A percentile compares a stretch with the other conserved stretches of the same genome.
Conservation (phyloP, 2,329 filamentous ascomycete species). For the Neofusicoccum ribis region DNA sequence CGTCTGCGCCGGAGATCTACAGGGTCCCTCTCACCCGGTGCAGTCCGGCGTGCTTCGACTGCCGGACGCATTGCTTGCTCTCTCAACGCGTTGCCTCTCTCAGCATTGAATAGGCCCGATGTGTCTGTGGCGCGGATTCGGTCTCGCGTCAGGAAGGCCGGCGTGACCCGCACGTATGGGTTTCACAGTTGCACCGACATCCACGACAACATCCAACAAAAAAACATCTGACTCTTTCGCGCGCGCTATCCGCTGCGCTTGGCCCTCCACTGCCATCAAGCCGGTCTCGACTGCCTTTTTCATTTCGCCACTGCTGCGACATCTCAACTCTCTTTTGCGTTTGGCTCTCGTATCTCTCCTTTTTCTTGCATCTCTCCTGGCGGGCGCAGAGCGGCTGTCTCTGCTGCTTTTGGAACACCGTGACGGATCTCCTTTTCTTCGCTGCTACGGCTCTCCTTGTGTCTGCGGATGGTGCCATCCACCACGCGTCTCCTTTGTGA, state of each 20-base stretch:
- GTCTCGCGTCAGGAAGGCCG: background rate
- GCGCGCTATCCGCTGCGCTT: background rate
- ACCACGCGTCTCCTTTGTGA: background rate
- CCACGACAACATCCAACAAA: background rate
- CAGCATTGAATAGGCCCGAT: conserved; percentile 6
- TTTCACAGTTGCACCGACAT: background rate
- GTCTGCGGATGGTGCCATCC: background rate
- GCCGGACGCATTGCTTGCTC: background rate
- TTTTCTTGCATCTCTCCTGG: background rate
- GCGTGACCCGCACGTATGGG: background rate
- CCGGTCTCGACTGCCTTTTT: background rate
- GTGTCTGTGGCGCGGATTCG: background rate
- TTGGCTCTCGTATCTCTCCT: background rate
- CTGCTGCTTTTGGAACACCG: background rate
- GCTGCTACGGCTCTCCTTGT: background rate
- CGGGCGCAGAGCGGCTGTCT: too few relatives aligned
- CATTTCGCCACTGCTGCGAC: background rate
- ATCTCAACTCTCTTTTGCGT: background rate
- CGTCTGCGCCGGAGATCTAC: background rate
- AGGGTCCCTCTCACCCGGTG: background rate
- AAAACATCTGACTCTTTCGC: background rate
- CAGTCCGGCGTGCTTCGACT: background rate
- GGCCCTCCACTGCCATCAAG: background rate
- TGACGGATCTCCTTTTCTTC: background rate
- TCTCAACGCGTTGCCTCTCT: background rate